Percentiles rank a stretch among this genome's conserved stretches.
Evolutionary conservation across 352 stramenopile genomes (phyloP).

Genomic region (Phytophthora melonis): DNA sequence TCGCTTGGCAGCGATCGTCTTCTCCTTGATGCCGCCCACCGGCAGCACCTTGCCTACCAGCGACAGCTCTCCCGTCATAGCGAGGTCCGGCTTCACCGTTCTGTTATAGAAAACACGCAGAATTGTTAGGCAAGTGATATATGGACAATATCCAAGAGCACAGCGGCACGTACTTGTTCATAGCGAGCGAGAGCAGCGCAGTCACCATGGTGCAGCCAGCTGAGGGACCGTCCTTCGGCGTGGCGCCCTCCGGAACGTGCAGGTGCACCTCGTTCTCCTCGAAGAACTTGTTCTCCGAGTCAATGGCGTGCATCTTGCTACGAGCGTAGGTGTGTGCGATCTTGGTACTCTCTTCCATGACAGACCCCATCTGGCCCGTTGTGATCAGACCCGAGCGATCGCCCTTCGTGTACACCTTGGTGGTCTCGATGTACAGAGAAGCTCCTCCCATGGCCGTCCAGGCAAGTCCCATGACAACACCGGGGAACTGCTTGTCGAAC

Average conservation of each 20-base stretch:
- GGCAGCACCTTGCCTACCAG: slow-evolving; percentile 99
- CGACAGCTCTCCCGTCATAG: slow-evolving; percentile 98
- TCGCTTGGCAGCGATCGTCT: slow-evolving; percentile 98
- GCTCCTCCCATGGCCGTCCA: slow-evolving; percentile 99
- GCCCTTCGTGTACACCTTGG: slow-evolving; percentile 72
- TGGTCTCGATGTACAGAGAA: slow-evolving; percentile 99
- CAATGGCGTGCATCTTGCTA: slow-evolving; percentile 75
- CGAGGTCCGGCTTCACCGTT: slow-evolving; percentile 95
- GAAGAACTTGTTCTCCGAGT: slow-evolving; percentile 94
- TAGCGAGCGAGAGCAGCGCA: slow-evolving; percentile 95
- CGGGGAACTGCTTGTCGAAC: slow-evolving; percentile 94
- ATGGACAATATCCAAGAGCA: not conserved
- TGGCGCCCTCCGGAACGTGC: slow-evolving; percentile 98
- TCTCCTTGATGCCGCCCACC: slow-evolving; percentile 99
- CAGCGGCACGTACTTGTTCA: slow-evolving; percentile 82
- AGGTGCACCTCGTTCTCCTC: slow-evolving; percentile 97
- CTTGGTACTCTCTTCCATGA: slow-evolving; percentile 99
- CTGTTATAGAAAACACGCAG: slow-evolving; percentile 36
- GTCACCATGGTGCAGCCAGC: slow-evolving; percentile 99
- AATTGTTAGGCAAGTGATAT: slow-evolving; percentile 21
- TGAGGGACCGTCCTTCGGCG: slow-evolving; percentile 98
- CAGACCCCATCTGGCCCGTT: slow-evolving; percentile 97
- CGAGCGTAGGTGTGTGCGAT: slow-evolving; percentile 97
- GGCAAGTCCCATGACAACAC: slow-evolving; percentile 99
- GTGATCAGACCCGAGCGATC: slow-evolving; percentile 72